A percentile compares a stretch with the other conserved stretches of the same genome.
phyloP scores from a whole-genome alignment of 2,329 filamentous ascomycete genomes.

The Sordariomycetes sp. region DNA sequence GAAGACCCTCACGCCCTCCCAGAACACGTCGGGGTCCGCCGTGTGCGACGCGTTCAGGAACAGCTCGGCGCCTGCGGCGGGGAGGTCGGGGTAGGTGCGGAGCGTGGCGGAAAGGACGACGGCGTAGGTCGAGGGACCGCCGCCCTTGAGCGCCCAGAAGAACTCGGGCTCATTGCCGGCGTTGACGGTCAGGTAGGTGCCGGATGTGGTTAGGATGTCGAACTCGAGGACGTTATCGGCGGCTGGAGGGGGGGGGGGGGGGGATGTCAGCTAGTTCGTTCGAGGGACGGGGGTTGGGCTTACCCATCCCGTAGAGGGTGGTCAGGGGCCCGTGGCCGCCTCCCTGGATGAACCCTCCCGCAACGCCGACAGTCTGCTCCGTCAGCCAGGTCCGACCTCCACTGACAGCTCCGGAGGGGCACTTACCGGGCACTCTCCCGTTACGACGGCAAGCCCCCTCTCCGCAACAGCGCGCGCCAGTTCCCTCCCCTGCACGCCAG shows the following conservation, averaged over 20 bases:
- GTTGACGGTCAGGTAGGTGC: conserved; percentile 27
- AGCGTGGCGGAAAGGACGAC: conserved; percentile 37
- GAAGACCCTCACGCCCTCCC: conserved; percentile 31
- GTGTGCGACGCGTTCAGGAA: conserved; percentile 22
- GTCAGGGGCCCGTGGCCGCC: conserved; percentile 38
- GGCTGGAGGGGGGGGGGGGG: conserved; percentile 8
- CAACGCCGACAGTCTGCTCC: conserved; percentile 37
- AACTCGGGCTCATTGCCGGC: conserved; percentile 32
- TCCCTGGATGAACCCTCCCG: conserved; percentile 47
- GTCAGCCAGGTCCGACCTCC: neutral
- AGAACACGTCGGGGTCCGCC: conserved; percentile 26
- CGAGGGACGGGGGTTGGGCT: conserved; percentile 4
- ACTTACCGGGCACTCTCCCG: conserved; percentile 29
- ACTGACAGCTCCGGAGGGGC: neutral
- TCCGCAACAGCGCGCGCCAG: conserved; percentile 24
- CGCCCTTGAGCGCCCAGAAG: conserved; percentile 42
- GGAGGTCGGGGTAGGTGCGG: conserved; percentile 33
- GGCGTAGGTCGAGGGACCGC: conserved; percentile 37
- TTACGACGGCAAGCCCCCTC: conserved; percentile 28
- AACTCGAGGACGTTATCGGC: conserved; percentile 35
- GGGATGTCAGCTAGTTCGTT: neutral
- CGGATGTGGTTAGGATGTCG: conserved; percentile 29
- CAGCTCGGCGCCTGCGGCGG: conserved; percentile 25
- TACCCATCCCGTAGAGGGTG: conserved; percentile 23
- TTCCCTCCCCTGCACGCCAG: conserved; percentile 36